Evolutionary conservation across 1,139 yeast genomes (phyloP), one percentile per base, ranked within the genome.

Genomic region (Geotrichum australiense): DNA sequence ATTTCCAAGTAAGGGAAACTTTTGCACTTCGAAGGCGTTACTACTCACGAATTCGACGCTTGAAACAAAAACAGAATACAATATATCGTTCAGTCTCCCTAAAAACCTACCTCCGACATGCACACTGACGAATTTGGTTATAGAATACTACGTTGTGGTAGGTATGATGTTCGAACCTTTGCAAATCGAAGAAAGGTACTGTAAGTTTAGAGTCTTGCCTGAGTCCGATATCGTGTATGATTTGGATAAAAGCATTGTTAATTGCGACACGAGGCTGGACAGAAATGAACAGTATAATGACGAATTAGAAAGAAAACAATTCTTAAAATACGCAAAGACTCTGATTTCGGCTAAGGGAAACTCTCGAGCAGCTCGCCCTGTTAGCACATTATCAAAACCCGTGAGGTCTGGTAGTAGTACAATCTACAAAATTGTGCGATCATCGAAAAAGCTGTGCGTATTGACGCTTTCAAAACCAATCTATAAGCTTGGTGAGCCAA

Each of bases 401-500:
- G 26, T 19, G 4, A 32, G 25, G n/a, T 35, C 27, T 19, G 16
- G 24, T 15, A 26, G 24, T 2, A 16, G 21, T 22, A 20, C 39
- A 2, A n/a, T 28, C 8, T 26, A 35, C 31, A 28, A 14, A 3
- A n/a, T 16, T 18, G 26, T 20, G 6, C 12, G 32, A 18, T 19
- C 26, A 10, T 12, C 18, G 18, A 14, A 6, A 14, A 2, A 10
- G 11, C 4, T 35, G 3, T 35, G 39, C n/a, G 11, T n/a, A 7
- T n/a, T 35, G 14, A 28, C 22, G 10, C n/a, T 35, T 14, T 35
- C 39, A n/a, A 35, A 35, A 18, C 39, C 31, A 5, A n/a, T 5
- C 7, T 27, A 35, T 20, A 18, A 11, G 10, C 24, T 27, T 4
- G 39, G 39, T 3, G 39, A 35, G n/a, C 14, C 39, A 11, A 35